Evolutionary conservation across 2,329 filamentous ascomycete genomes (phyloP).

Genomic region (Rhexocercosporidium sp.): DNA sequence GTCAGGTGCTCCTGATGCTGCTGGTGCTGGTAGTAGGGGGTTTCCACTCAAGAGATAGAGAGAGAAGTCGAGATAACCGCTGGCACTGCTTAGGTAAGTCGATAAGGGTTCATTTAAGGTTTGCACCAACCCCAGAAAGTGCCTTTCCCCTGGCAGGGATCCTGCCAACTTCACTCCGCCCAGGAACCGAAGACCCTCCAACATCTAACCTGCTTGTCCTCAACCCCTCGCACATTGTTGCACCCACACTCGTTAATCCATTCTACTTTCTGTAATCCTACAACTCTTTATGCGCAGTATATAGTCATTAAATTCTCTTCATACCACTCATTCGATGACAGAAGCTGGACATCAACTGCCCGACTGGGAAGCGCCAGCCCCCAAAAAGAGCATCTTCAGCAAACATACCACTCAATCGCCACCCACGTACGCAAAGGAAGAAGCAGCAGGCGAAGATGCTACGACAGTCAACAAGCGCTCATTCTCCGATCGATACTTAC

Average conservation of each 20-base stretch:
- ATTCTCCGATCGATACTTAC: conserved; percentile 18
- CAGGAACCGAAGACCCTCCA: neutral
- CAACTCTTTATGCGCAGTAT: conserved; percentile 10
- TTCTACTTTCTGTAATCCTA: too few relatives aligned
- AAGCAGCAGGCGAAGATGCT: conserved; percentile 15
- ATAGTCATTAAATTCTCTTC: neutral
- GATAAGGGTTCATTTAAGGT: neutral
- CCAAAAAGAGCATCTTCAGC: conserved; percentile 26
- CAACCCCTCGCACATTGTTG: conserved; percentile 16
- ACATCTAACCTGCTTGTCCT: neutral
- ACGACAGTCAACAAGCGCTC: conserved; percentile 20
- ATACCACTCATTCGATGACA: conserved; percentile 19
- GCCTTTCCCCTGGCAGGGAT: conserved; percentile 10
- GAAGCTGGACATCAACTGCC: conserved; percentile 30
- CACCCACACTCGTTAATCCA: conserved; percentile 26
- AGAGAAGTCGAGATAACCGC: neutral
- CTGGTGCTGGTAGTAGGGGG: neutral
- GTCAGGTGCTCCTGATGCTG: neutral
- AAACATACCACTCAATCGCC: conserved; percentile 21
- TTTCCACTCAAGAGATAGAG: neutral
- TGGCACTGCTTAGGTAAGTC: neutral
- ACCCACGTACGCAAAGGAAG: conserved; percentile 10
- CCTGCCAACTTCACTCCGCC: conserved; percentile 17
- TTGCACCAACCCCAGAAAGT: conserved; percentile 11
- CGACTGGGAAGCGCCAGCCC: conserved; percentile 36